Conservation (phyloP, 805 yeast genomes). For the Candida caryicola region DNA sequence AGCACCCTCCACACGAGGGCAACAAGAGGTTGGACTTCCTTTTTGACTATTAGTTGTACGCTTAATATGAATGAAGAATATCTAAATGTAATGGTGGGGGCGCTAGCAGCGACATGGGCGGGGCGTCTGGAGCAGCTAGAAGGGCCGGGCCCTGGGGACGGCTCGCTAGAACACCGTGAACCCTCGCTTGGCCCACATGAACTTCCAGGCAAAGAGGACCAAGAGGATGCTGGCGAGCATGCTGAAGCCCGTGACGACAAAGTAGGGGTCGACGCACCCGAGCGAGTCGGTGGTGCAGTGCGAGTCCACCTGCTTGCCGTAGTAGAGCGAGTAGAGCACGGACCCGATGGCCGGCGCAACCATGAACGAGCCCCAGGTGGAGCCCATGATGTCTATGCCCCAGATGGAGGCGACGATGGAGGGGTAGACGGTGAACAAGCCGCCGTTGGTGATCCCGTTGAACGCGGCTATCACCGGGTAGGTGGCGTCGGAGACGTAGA, state of each 20-base stretch:
- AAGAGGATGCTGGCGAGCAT: constrained; percentile 24
- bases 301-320: constrained; percentile 61
- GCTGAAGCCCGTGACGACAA: constrained; percentile 23
- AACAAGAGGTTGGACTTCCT: constrained; percentile 54
- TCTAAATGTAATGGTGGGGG: too few species aligned
- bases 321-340: constrained; percentile 61
- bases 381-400: constrained; percentile 87
- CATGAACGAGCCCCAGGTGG: constrained; percentile 89
- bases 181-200: constrained; percentile 31
- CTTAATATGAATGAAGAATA: too few species aligned
- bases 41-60: constrained; percentile 23
- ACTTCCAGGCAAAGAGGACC: constrained; percentile 27
- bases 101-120: too few species aligned
- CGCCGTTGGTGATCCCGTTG: constrained; percentile 76
- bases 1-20: constrained; percentile 51
- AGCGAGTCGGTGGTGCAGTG: constrained; percentile 21
- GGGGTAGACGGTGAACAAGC: constrained; percentile 82
- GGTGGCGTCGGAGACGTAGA: constrained; percentile 1
- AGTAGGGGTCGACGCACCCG: constrained; percentile 28
- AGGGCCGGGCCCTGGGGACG: too few species aligned
- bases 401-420: constrained; percentile 78
- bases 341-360: constrained; percentile 87
- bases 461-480: constrained; percentile 38
- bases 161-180: constrained; percentile 18
- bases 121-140: too few species aligned